Evolutionary conservation across 768 basidiomycete species (phyloP).

Genomic region (Podaxis carcinomalis): DNA sequence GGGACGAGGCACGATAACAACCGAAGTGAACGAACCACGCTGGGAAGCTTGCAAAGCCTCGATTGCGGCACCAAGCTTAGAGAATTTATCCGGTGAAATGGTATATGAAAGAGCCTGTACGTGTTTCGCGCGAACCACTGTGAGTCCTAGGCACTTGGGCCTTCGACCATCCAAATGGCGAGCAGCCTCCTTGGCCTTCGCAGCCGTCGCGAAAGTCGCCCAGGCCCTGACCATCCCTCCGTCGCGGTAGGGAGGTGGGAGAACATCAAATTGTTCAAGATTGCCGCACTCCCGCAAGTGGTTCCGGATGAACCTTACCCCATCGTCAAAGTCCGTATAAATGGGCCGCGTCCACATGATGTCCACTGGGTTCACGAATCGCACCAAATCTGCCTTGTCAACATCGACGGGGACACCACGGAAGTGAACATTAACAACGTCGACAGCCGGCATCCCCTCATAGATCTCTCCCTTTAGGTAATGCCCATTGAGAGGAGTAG

Average conservation of each 20-base stretch:
- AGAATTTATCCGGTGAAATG: conserved; percentile 34
- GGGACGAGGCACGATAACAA: conserved; percentile 15
- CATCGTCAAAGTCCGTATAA: conserved; percentile 31
- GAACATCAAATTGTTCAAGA: conserved; percentile 29
- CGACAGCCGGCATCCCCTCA: conserved; percentile 54
- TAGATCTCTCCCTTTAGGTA: conserved; percentile 47
- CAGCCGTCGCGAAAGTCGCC: conserved; percentile 49
- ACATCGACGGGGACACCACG: conserved; percentile 44
- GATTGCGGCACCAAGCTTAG: conserved; percentile 41
- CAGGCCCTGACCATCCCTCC: conserved; percentile 47
- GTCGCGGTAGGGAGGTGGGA: conserved; percentile 45
- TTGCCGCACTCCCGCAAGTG: conserved; percentile 18
- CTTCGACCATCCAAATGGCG: conserved; percentile 41
- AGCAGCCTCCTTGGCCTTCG: conserved; percentile 49
- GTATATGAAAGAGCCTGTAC: conserved; percentile 47
- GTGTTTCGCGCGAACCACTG: conserved; percentile 46
- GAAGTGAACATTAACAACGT: conserved; percentile 58
- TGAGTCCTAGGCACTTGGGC: conserved; percentile 39
- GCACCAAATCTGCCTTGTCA: conserved; percentile 34
- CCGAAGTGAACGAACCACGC: conserved; percentile 24
- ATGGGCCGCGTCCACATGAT: conserved; percentile 51
- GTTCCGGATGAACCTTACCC: conserved; percentile 30
- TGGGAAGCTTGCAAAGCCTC: conserved; percentile 35
- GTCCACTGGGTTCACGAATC: conserved; percentile 43
- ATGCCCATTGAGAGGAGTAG: conserved; percentile 30